Conservation (phyloP, 352 stramenopile genomes). For the Globisporangium orthogonon region DNA sequence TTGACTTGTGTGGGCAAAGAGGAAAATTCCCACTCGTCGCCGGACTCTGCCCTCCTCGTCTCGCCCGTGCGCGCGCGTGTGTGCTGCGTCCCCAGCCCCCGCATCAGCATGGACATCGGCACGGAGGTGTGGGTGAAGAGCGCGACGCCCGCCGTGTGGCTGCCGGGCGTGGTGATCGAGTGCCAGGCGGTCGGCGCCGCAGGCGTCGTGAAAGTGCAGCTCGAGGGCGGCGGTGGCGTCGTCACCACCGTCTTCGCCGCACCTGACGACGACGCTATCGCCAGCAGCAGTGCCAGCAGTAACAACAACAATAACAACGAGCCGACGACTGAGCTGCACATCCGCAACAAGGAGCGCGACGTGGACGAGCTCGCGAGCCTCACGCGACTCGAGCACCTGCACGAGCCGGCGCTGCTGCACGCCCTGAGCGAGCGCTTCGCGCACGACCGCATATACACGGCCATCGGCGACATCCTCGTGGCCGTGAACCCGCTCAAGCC, state of each 20-base stretch:
- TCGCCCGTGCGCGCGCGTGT: too few relatives aligned
- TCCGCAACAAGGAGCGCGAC: slow-evolving; percentile 59
- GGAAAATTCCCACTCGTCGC: too few relatives aligned
- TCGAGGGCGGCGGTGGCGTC: slow-evolving; percentile 28
- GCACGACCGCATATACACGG: slow-evolving; percentile 82
- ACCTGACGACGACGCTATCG: neutral
- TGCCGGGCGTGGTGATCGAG: slow-evolving; percentile 57
- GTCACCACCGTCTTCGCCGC: slow-evolving; percentile 29
- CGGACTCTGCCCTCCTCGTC: too few relatives aligned
- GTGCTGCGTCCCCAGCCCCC: too few relatives aligned
- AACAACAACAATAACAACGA: slow-evolving; percentile 15
- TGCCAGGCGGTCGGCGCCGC: slow-evolving; percentile 36
- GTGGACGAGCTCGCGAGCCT: slow-evolving; percentile 57
- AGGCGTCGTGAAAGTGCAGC: slow-evolving; percentile 38
- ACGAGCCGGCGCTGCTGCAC: slow-evolving; percentile 79
- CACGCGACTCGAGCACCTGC: slow-evolving; percentile 74
- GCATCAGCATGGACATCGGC: slow-evolving; percentile 59
- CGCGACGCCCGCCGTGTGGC: slow-evolving; percentile 55
- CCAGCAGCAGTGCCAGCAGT: neutral
- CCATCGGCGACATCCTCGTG: slow-evolving; percentile 81
- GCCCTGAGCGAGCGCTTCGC: slow-evolving; percentile 71
- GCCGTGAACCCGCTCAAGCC: slow-evolving; percentile 81
- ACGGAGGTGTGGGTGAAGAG: slow-evolving; percentile 79
- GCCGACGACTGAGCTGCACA: slow-evolving; percentile 37
- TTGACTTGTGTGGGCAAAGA: too few relatives aligned